Evolutionary conservation across 2,329 filamentous ascomycete genomes (phyloP).

Genomic region (Xylaria digitata): DNA sequence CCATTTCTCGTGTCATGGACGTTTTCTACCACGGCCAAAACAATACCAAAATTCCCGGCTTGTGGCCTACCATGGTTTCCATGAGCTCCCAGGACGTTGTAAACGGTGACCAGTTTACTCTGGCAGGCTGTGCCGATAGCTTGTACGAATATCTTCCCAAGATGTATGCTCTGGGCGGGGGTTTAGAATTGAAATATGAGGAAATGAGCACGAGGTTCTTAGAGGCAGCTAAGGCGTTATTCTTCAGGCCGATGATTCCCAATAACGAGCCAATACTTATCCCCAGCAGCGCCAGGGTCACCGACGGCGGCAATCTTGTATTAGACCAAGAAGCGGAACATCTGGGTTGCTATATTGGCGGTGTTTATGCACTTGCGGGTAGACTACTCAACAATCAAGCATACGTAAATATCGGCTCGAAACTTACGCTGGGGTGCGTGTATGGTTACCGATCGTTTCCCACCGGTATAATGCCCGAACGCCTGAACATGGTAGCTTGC

Average conservation of each 20-base stretch:
- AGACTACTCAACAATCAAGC: constrained; percentile 66
- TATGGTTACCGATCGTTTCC: constrained; percentile 69
- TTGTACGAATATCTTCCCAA: constrained; percentile 70
- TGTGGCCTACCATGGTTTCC: constrained; percentile 77
- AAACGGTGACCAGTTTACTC: constrained; percentile 50
- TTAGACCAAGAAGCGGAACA: constrained; percentile 62
- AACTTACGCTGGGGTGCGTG: constrained; percentile 71
- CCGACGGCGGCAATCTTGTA: constrained; percentile 43
- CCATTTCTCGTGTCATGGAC: constrained; percentile 74
- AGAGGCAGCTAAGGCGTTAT: constrained; percentile 69
- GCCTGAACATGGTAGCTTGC: constrained; percentile 62
- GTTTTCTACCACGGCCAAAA: constrained; percentile 73
- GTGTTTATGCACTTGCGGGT: constrained; percentile 75
- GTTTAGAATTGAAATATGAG: constrained; percentile 57
- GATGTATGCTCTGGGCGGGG: constrained; percentile 73
- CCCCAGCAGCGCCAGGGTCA: constrained; percentile 63
- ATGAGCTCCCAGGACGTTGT: constrained; percentile 63
- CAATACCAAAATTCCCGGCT: constrained; percentile 73
- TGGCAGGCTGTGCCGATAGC: constrained; percentile 54
- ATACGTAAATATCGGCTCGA: constrained; percentile 66
- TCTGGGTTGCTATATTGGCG: constrained; percentile 76
- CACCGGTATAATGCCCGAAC: constrained; percentile 71
- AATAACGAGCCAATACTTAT: constrained; percentile 69
- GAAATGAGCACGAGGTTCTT: constrained; percentile 59
- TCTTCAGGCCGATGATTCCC: constrained; percentile 74